Base-by-base conservation (phyloP, 345 rosid genomes). In the Clarkia xantiana region DNA sequence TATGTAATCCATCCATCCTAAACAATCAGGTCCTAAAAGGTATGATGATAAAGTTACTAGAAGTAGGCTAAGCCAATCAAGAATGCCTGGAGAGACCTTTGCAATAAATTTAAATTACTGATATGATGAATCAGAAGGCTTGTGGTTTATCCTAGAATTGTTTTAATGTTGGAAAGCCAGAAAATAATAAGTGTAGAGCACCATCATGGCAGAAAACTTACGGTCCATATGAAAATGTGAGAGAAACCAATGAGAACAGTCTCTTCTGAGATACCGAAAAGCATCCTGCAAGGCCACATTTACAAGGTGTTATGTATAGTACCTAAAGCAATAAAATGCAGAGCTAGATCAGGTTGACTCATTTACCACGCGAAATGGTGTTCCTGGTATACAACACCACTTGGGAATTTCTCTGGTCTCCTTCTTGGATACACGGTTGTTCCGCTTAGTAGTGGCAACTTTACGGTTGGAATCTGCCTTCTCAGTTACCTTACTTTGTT, bases 221-320 rank as follows among this genome's bases (percentile, higher is more conserved):
- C 97, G 96, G 61, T 86, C 97, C 68, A 81, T 83, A 67, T 90
- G 96, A 64, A 90, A 90, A 66, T 86, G 97, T 9, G 97, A 79
- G 39, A 90, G 94, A 81, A 90, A 90, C 97, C 96, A 90, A 58
- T 90, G 94, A 61, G 74, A 66, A 61, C 97, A 86, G 58, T 86
- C 89, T 19, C 96, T 81, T 70, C 81, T 73, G 45, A 90, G 91
- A 66, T 79, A 81, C 55, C 72, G 88, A 80, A 90, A 90, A 62
- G 97, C 95, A 65, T 90, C 97, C 97, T 90, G 89, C 73, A 64
- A 43, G 62, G 43, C 47, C 41, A 58, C 42, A 15, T 41, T 20
- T 2, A 38, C 29, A 20, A 62, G 12, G 48, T 15, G 29, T 42
- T 42, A 22, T 25, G 17, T 11, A 54, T 11, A 14, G 16, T 6